Evolutionary conservation across 192 early-diverging fungal species (phyloP).

Genomic region (Mortierella antarctica): DNA sequence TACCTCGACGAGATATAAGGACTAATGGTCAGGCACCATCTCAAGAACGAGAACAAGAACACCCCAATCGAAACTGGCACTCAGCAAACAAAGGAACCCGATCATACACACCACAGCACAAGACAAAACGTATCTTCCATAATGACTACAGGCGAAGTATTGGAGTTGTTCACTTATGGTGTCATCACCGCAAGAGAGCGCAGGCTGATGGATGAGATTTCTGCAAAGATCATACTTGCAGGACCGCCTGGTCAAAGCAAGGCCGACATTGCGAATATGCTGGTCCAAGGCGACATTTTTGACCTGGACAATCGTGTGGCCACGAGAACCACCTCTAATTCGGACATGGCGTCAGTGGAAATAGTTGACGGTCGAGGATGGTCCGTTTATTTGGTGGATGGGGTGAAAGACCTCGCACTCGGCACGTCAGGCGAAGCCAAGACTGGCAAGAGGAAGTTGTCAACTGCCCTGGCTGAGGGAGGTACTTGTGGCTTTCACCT

Average conservation of each 20-base stretch:
- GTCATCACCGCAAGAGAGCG: not conserved
- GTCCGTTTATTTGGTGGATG: constrained; percentile 1
- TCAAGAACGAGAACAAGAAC: no score
- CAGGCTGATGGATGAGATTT: not conserved
- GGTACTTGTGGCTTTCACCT: not conserved
- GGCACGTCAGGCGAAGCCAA: not conserved
- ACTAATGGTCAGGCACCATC: no score
- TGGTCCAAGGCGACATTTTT: constrained; percentile 5
- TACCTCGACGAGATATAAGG: no score
- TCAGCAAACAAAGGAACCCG: no score
- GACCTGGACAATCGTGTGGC: not conserved
- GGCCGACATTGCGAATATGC: not conserved
- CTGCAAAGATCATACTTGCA: not conserved
- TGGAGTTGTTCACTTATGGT: no score
- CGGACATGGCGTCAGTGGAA: not conserved
- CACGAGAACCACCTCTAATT: not conserved
- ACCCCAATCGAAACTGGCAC: no score
- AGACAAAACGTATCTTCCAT: no score
- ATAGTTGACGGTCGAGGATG: constrained; percentile 6
- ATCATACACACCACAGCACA: no score
- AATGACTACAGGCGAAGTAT: no score
- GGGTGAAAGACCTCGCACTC: not conserved
- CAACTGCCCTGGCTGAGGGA: not conserved
- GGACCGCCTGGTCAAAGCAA: not conserved
- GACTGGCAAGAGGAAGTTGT: not conserved